Evolutionary conservation across 345 rosid species (phyloP).

Genomic region (Ceriops decandra): DNA sequence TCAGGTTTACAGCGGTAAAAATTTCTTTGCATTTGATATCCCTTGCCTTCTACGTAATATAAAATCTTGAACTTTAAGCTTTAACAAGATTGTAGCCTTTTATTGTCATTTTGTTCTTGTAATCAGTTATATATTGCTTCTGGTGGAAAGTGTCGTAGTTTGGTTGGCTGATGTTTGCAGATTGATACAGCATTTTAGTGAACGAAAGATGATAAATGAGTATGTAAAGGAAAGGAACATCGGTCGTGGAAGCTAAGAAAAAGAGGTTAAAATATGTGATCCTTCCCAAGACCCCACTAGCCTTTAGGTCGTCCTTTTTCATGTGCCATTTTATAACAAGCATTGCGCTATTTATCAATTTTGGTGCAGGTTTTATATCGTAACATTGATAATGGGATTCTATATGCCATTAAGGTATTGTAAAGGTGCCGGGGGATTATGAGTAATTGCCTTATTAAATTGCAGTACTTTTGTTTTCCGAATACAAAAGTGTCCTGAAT

Average conservation of each 20-base stretch:
- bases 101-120: too few relatives aligned
- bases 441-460: too few relatives aligned
- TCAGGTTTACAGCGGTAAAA: constrained; percentile 13
- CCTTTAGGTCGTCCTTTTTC: too few relatives aligned
- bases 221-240: constrained; percentile 12
- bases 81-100: too few relatives aligned
- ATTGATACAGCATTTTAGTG: background rate
- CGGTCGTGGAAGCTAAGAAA: constrained; percentile 19
- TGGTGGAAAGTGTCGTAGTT: too few relatives aligned
- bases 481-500: too few relatives aligned
- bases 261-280: constrained; percentile 2
- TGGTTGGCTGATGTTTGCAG: background rate
- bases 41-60: background rate
- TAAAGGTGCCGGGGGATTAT: too few relatives aligned
- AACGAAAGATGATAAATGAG: constrained; percentile 19
- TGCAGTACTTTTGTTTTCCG: too few relatives aligned
- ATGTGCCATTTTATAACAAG: too few relatives aligned
- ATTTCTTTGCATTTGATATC: background rate
- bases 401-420: background rate
- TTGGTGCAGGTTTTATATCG: background rate
- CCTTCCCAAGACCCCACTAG: too few relatives aligned
- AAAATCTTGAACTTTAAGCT: too few relatives aligned
- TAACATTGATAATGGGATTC: background rate
- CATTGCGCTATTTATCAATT: background rate
- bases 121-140: too few relatives aligned